Evolutionary conservation across 805 yeast species (phyloP).

Genomic region (Lipomyces sp.): DNA sequence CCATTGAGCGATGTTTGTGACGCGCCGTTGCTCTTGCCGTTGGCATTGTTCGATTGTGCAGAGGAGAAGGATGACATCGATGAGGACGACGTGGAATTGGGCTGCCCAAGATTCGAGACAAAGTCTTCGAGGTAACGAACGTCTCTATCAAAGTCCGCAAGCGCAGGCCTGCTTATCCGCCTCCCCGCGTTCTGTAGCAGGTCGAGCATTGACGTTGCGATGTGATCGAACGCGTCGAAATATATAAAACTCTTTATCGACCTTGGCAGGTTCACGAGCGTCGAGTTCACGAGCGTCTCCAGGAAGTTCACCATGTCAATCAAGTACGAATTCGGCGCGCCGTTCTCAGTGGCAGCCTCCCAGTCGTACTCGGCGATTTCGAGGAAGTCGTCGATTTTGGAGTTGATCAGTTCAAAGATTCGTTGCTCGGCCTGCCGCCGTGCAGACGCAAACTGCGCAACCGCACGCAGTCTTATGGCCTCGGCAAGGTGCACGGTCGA

Average conservation of each 20-base stretch:
- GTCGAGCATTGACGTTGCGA: slow-evolving; percentile 66
- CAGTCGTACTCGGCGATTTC: slow-evolving; percentile 87
- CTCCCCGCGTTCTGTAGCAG: slow-evolving; percentile 54
- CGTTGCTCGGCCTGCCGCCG: slow-evolving; percentile 73
- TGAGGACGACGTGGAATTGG: background rate
- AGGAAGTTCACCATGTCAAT: slow-evolving; percentile 82
- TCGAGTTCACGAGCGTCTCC: slow-evolving; percentile 79
- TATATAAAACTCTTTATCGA: slow-evolving; percentile 75
- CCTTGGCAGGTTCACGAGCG: slow-evolving; percentile 75
- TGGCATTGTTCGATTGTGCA: background rate
- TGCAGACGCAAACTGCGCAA: slow-evolving; percentile 38
- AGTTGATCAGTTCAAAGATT: slow-evolving; percentile 77
- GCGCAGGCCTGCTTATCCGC: slow-evolving; percentile 56
- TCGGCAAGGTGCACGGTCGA: slow-evolving; percentile 28
- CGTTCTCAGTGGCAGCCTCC: slow-evolving; percentile 46
- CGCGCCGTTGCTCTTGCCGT: background rate
- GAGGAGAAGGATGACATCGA: background rate
- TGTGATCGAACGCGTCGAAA: slow-evolving; percentile 80
- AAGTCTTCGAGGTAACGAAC: slow-evolving; percentile 66
- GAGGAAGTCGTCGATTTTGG: slow-evolving; percentile 71
- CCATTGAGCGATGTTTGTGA: background rate
- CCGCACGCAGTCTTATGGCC: slow-evolving; percentile 18
- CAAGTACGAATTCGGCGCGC: slow-evolving; percentile 68
- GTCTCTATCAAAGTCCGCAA: slow-evolving; percentile 73
- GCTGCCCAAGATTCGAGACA: slow-evolving; percentile 38